A percentile compares a stretch with the other conserved stretches of the same genome.
Conservation (phyloP, 345 rosid species). For the Odontarrhena argentea region DNA sequence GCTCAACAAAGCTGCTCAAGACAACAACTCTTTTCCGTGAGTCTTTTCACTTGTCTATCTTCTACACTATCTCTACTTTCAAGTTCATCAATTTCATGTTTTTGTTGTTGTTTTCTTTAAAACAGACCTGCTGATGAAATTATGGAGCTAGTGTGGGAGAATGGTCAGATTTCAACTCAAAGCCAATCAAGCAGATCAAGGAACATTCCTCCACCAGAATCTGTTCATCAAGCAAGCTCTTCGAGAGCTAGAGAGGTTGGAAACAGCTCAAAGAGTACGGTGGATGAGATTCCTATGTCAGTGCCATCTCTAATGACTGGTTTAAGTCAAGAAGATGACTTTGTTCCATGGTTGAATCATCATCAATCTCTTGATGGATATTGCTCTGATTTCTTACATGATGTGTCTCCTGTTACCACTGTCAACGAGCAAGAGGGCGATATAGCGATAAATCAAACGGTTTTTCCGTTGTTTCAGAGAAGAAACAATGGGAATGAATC, state of each 20-base stretch:
- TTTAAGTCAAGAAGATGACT: constrained; percentile 65
- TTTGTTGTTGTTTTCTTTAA: background rate
- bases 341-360: constrained; percentile 69
- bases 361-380: constrained; percentile 52
- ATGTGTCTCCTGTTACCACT: constrained; percentile 58
- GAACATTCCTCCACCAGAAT: constrained; percentile 38
- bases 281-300: constrained; percentile 53
- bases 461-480: constrained; percentile 43
- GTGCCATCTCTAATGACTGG: constrained; percentile 53
- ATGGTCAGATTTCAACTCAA: constrained; percentile 67
- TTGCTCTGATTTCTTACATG: constrained; percentile 60
- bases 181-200: constrained; percentile 59
- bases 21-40: constrained; percentile 58
- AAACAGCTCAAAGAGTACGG: constrained; percentile 40
- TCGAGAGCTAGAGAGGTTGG: constrained; percentile 45
- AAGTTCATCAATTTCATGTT: constrained; percentile 1
- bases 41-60: constrained; percentile 40
- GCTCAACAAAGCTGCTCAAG: constrained; percentile 49
- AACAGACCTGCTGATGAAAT: constrained; percentile 70
- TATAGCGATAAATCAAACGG: constrained; percentile 32
- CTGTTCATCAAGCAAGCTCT: constrained; percentile 37
- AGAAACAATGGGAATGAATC: constrained; percentile 41
- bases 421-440: constrained; percentile 45
- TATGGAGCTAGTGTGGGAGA: constrained; percentile 76
- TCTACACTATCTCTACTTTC: constrained; percentile 1